These are phyloP conservation scores for Prunus mongolica DNA, from an alignment of 306 rosid genomes.

Conservation along the genomic window DNA sequence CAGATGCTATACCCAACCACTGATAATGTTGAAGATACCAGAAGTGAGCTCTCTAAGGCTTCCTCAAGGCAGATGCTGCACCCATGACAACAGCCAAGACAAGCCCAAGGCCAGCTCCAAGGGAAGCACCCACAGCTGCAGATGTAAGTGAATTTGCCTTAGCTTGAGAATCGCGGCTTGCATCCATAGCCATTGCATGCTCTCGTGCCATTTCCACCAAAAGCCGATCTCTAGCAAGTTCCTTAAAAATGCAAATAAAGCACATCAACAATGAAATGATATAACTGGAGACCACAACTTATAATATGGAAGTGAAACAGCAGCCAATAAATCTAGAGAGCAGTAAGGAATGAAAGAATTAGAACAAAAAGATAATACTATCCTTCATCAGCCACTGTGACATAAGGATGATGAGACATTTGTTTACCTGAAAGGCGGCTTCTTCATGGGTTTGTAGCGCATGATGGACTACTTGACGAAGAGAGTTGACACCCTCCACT, in stretches of 20 bases:
- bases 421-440: slow-evolving; percentile 73
- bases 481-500: slow-evolving; percentile 70
- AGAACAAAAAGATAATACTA: too few species aligned
- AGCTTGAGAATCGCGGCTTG: slow-evolving; percentile 46
- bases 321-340: background rate
- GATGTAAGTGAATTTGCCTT: slow-evolving; percentile 61
- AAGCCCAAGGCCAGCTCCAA: slow-evolving; percentile 92
- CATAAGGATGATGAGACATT: slow-evolving; percentile 5
- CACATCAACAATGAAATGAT: background rate
- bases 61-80: slow-evolving; percentile 97
- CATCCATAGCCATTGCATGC: slow-evolving; percentile 40
- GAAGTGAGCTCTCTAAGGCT: slow-evolving; percentile 44
- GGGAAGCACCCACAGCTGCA: slow-evolving; percentile 88
- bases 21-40: background rate
- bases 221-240: slow-evolving; percentile 69
- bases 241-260: slow-evolving; percentile 37
- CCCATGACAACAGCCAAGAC: slow-evolving; percentile 92
- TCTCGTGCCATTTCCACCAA: slow-evolving; percentile 70
- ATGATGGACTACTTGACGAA: slow-evolving; percentile 61
- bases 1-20: background rate
- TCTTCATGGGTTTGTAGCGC: slow-evolving; percentile 69
- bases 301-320: background rate
- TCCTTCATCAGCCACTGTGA: background rate
- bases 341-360: background rate
- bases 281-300: background rate